Conservation (phyloP, 257 asterid species). For the Ballota nigra region DNA sequence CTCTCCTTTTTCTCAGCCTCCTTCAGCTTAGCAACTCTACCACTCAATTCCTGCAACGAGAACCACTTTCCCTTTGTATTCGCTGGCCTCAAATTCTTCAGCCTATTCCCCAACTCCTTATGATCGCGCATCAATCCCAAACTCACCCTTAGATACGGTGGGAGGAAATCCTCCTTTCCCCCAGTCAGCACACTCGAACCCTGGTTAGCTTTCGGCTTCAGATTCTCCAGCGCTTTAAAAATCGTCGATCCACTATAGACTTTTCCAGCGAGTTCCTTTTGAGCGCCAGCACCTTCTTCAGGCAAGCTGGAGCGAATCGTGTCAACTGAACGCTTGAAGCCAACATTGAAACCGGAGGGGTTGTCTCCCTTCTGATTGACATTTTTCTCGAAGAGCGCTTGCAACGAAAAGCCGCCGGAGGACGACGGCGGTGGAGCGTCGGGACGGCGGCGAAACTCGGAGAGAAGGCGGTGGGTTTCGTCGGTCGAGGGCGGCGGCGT, state of each 20-base stretch:
- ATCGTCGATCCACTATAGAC: neutral
- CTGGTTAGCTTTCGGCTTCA: constrained; percentile 9
- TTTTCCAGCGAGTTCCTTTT: neutral
- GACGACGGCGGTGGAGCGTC: constrained; percentile 27
- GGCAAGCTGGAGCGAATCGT: constrained; percentile 26
- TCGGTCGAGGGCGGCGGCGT: constrained; percentile 13
- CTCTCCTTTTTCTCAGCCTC: constrained; percentile 34
- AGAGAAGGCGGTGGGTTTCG: constrained; percentile 24
- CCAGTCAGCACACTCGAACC: constrained; percentile 1
- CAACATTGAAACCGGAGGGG: neutral
- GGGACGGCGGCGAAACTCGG: constrained; percentile 37
- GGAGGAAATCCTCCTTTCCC: constrained; percentile 13
- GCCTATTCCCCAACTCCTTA: constrained; percentile 54
- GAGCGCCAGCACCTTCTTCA: neutral
- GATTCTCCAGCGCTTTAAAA: constrained; percentile 8
- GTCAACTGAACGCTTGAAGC: neutral
- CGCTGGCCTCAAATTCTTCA: constrained; percentile 62
- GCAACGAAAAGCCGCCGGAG: constrained; percentile 24
- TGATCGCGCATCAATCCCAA: constrained; percentile 1
- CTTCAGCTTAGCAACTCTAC: constrained; percentile 51
- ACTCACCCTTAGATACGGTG: neutral
- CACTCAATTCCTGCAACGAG: constrained; percentile 65
- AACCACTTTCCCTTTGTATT: constrained; percentile 60
- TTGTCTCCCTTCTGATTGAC: neutral
- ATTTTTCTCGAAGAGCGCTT: constrained; percentile 34